A percentile compares a stretch with the other conserved stretches of the same genome.
These are phyloP conservation scores for Onygenales sp. DNA, from an alignment of 2,329 filamentous ascomycete species.

Conservation along the genomic window DNA sequence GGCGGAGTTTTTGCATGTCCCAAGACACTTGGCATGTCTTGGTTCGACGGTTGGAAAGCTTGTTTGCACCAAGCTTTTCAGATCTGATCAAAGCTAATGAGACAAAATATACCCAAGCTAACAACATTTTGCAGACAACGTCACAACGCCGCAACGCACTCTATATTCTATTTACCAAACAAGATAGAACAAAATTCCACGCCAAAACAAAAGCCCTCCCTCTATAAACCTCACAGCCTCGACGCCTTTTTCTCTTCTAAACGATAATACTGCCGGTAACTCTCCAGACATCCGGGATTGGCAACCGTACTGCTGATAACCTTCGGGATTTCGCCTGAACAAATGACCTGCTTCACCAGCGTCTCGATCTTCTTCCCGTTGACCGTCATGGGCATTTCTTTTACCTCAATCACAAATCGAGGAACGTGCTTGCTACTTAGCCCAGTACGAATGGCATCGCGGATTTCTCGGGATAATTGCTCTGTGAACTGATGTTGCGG, in stretches of 20 bases:
- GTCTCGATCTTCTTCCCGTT: constrained; percentile 41
- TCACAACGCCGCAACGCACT: too few relatives aligned
- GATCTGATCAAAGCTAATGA: too few relatives aligned
- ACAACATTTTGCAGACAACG: too few relatives aligned
- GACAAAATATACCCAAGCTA: too few relatives aligned
- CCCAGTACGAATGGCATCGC: constrained; percentile 15
- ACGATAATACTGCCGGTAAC: background rate
- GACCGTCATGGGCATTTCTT: constrained; percentile 35
- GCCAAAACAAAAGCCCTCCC: too few relatives aligned
- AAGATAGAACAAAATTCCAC: too few relatives aligned
- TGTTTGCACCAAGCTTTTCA: too few relatives aligned
- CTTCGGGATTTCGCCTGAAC: background rate
- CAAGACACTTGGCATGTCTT: too few relatives aligned
- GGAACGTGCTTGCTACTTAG: constrained; percentile 32
- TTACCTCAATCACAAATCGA: constrained; percentile 28
- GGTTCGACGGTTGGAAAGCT: too few relatives aligned
- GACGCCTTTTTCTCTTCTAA: background rate
- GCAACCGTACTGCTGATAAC: background rate
- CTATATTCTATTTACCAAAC: too few relatives aligned
- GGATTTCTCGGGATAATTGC: constrained; percentile 11
- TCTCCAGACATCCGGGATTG: background rate
- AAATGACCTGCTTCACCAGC: constrained; percentile 33
- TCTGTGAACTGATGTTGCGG: constrained; percentile 16
- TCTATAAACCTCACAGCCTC: too few relatives aligned
- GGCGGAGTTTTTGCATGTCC: too few relatives aligned